These are phyloP conservation scores for Liriodendron chinense DNA, from an alignment of 164 flowering plant species.

Conservation along the genomic window DNA sequence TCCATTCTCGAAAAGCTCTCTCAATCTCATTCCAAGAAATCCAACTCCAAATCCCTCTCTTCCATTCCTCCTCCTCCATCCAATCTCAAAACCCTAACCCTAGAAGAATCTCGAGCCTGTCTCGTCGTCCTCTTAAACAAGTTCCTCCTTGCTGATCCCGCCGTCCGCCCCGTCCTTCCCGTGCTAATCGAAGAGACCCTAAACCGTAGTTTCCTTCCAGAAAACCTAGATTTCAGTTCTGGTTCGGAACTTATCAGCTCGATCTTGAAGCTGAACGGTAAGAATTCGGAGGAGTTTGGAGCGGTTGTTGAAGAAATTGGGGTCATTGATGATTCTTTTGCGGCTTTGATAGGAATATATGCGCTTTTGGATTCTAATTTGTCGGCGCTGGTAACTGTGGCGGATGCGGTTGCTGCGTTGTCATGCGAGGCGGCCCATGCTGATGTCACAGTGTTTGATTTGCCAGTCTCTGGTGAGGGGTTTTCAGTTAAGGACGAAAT, in stretches of 20 bases:
- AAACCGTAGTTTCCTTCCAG: conserved; percentile 7
- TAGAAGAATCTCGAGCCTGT: conserved; percentile 54
- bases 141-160: conserved; percentile 33
- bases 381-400: conserved; percentile 33
- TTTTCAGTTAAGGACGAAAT: conserved; percentile 48
- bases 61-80: neutral
- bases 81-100: conserved; percentile 21
- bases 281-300: conserved; percentile 16
- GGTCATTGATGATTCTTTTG: conserved; percentile 31
- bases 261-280: conserved; percentile 12
- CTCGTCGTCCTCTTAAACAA: conserved; percentile 55
- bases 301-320: conserved; percentile 37
- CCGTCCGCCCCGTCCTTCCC: conserved; percentile 31
- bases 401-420: conserved; percentile 59
- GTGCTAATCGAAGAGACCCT: conserved; percentile 23
- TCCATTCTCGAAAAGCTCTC: conserved; percentile 40
- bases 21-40: conserved; percentile 7
- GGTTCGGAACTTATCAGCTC: conserved; percentile 9
- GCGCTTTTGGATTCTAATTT: conserved; percentile 49
- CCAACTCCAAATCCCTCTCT: conserved; percentile 2
- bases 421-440: conserved; percentile 70
- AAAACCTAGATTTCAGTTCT: conserved; percentile 12
- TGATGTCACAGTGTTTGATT: conserved; percentile 39
- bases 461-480: conserved; percentile 76
- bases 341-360: conserved; percentile 40